A percentile compares a stretch with the other conserved stretches of the same genome.
Evolutionary conservation across 2,329 filamentous ascomycete species (phyloP).

Genomic region (Ceratocystis ficicola): DNA sequence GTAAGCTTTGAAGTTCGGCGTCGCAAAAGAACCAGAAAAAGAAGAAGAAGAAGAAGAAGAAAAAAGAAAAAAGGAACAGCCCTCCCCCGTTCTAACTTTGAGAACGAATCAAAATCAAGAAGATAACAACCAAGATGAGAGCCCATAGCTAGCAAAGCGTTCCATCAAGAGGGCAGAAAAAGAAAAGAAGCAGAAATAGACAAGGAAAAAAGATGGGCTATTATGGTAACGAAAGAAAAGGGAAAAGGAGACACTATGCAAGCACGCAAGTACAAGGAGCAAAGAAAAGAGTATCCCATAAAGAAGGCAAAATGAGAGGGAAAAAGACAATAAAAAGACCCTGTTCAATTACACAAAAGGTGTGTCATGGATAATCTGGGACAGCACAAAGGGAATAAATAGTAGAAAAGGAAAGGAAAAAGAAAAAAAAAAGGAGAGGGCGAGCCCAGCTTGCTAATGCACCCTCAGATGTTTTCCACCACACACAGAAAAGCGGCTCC

Average conservation of each 20-base stretch:
- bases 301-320: neutral
- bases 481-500: constrained; percentile 18
- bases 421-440: constrained; percentile 24
- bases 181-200: neutral
- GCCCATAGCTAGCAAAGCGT: no score
- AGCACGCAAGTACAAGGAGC: constrained; percentile 19
- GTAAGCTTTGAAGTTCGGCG: neutral
- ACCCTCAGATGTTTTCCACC: no score
- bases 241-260: neutral
- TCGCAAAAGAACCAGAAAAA: neutral
- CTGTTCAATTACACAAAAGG: constrained; percentile 22
- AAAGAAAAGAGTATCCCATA: constrained; percentile 18
- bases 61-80: constrained; percentile 15
- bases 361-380: no score
- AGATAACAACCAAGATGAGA: neutral
- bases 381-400: no score
- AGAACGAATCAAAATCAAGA: constrained; percentile 12
- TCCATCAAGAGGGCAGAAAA: neutral
- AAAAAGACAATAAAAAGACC: constrained; percentile 19
- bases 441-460: constrained; percentile 25
- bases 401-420: constrained; percentile 18
- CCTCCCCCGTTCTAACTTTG: neutral
- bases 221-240: neutral
- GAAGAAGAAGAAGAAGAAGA: neutral
- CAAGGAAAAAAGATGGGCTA: neutral